Conservation (phyloP, 2,329 filamentous ascomycete genomes). For the Aspergillus carbonarius region DNA sequence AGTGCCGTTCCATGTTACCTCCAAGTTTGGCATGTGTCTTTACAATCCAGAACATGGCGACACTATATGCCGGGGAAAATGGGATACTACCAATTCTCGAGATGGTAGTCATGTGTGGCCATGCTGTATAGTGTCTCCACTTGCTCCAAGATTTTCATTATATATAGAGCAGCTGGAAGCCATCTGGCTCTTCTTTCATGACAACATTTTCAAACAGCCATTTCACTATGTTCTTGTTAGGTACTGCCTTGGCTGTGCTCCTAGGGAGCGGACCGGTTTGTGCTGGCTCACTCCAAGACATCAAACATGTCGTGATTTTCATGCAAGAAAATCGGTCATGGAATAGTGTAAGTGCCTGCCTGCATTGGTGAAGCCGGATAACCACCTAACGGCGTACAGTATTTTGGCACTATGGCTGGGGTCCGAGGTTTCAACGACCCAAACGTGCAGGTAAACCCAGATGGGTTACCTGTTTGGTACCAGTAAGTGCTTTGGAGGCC, state of each 20-base stretch:
- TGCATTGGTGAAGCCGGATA: background rate
- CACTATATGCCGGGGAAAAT: background rate
- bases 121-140: background rate
- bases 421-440: conserved; percentile 58
- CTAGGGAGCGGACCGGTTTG: conserved; percentile 20
- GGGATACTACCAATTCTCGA: background rate
- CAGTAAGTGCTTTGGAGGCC: conserved; percentile 36
- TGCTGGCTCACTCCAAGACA: conserved; percentile 49
- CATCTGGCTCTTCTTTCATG: no score
- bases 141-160: background rate
- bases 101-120: background rate
- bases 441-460: conserved; percentile 52
- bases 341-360: conserved; percentile 31
- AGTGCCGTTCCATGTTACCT: background rate
- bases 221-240: background rate
- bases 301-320: conserved; percentile 59
- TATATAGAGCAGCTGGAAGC: background rate
- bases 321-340: conserved; percentile 54
- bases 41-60: background rate
- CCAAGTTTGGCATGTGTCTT: background rate
- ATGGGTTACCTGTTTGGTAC: conserved; percentile 48
- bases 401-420: conserved; percentile 58
- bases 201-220: background rate
- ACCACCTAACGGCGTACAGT: conserved; percentile 35
- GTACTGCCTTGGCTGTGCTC: conserved; percentile 17